Evolutionary conservation across 2,329 filamentous ascomycete species (phyloP).

Genomic region (Aspergillus amoenus): DNA sequence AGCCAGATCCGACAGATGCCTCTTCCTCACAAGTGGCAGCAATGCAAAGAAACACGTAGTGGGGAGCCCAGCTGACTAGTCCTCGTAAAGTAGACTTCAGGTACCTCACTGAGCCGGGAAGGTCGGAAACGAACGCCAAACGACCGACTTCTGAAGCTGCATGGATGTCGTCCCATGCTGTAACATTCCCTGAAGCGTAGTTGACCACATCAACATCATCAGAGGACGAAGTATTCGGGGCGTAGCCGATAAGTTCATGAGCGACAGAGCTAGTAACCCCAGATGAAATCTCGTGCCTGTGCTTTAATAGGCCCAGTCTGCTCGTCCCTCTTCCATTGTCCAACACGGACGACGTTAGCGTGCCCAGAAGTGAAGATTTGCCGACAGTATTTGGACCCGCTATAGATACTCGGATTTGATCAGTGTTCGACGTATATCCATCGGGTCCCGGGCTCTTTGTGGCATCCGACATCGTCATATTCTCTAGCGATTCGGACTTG

Average conservation of each 20-base stretch:
- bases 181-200: conserved; percentile 81
- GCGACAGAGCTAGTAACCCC: conserved; percentile 93
- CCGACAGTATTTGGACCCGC: conserved; percentile 88
- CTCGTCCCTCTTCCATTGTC: conserved; percentile 93
- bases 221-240: conserved; percentile 26
- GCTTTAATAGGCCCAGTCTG: conserved; percentile 81
- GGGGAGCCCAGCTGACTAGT: conserved; percentile 91
- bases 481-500: neutral
- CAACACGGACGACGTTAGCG: conserved; percentile 78
- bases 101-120: conserved; percentile 86
- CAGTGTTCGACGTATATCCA: conserved; percentile 51
- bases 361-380: conserved; percentile 88
- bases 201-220: conserved; percentile 63
- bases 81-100: conserved; percentile 84
- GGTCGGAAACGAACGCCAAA: conserved; percentile 86
- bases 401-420: conserved; percentile 82
- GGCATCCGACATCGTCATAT: neutral
- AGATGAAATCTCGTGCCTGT: conserved; percentile 88
- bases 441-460: conserved; percentile 13
- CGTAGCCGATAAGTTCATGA: conserved; percentile 89
- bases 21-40: conserved; percentile 70
- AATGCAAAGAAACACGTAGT: conserved; percentile 88
- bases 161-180: conserved; percentile 94
- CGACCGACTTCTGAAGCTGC: conserved; percentile 69
- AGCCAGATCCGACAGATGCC: conserved; percentile 20